Base-by-base conservation (phyloP, 768 basidiomycete genomes). In the Psilocybe subaeruginosa region DNA sequence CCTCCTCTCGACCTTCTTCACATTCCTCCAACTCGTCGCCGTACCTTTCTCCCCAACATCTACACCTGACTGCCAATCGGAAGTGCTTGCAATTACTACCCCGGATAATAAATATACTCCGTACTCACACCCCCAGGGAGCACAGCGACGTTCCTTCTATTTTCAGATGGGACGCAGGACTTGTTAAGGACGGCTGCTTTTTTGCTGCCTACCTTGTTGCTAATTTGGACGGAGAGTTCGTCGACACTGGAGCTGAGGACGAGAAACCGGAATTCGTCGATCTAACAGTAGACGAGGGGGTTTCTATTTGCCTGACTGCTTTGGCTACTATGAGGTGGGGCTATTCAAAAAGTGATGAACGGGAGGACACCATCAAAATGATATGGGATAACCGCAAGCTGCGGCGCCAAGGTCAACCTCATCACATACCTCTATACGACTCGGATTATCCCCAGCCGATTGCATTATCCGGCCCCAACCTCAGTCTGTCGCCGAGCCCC, bases 171-270 rank as follows among this genome's bases (percentile, higher is more conserved):
- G 95, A 98, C 70, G 85, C 93, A 1, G 89, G 90, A 17, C 81
- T 96, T 3, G 87, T 95, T 56, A 85, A 92, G 17, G 95, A 97
- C 67, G 95, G 95, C 3, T 93, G 90, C 68, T 97, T 90, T 80
- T 96, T 90, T 67, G 92, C 92, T 3, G 93, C 87, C 2, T 85
- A 90, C 63, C 76, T 95, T 41, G 82, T 93, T 5, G 91, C 91
- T 0, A 86, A 84, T 14, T 77, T 85, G 4, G 86, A 89, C 16
- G 73, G 74, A 43, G 80, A 80, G n/a, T 68, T 74, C 37, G 68
- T 77, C 5, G 77, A 79, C 35, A 51, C 65, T 23, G 60, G 65
- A 8, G 11, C 11, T 5, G 78, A 80, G 57, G 77, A 74, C 35
- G 71, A 72, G 33, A 78, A 77, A 52, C 69, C 70, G 33, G 75